Base-by-base conservation (phyloP, 148 eudicot species). In the Spergularia marina region DNA sequence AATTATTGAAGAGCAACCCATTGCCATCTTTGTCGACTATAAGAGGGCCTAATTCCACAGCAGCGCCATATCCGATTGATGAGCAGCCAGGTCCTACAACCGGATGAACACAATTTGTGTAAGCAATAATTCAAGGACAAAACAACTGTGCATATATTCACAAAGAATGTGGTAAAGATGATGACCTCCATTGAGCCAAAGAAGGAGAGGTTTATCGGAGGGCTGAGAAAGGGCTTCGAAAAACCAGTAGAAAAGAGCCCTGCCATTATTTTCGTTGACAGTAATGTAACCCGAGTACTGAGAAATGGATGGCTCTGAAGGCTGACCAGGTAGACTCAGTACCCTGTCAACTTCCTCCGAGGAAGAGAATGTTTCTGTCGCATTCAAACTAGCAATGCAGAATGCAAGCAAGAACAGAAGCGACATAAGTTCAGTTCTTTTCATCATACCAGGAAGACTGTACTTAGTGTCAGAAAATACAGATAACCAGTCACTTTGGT, bases 211-310 rank as follows among this genome's bases (percentile, higher is more conserved):
- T 59, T 86, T 89, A 3, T 68, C 58, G 44, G 81, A 65, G 2
- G 91, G 81, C 2, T 81, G 76, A 67, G 88, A 86, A 65, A 84
- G 91, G 52, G 93, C 89, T 72, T 87, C 81, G 73, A 87, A 86
- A 72, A 89, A 89, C 91, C 93, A 89, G 56, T 84, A 89, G 75
- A 89, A 89, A 78, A 89, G 89, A 16, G 91, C 91, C 82, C 93
- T 84, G 15, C 91, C 93, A 80, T 87, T 83, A 40, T 68, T 65
- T 77, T 87, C 75, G 78, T 87, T 84, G 23, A 89, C 91, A 73
- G 86, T 86, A 68, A 89, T 79, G 73, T 89, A 83, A 34, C 93
- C 93, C 23, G 91, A 87, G 72, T 73, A 87, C 23, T 89, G 93
- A 57, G 91, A 76, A 72, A 89, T 40, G 7, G 47, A 12, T 53